A percentile compares a stretch with the other conserved stretches of the same genome.
These are phyloP conservation scores for Ilyonectria mors-panacis DNA, from an alignment of 2,329 filamentous ascomycete species.

Conservation along the genomic window DNA sequence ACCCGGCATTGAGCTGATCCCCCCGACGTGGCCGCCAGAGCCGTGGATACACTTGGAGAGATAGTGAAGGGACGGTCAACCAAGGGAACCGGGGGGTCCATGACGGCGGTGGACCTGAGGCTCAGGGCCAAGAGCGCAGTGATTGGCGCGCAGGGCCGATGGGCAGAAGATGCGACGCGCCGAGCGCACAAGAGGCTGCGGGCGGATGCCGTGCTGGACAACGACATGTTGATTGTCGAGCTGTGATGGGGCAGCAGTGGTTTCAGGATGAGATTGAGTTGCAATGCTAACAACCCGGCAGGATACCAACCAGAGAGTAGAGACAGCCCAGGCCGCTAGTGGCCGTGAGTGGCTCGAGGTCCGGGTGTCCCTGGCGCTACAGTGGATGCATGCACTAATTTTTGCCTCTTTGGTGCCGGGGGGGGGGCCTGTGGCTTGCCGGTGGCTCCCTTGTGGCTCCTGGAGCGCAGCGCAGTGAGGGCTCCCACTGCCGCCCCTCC, in stretches of 20 bases:
- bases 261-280: slow-evolving; percentile 49
- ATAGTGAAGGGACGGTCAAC: slow-evolving; percentile 20
- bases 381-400: slow-evolving; percentile 31
- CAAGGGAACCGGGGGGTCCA: slow-evolving; percentile 34
- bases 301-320: slow-evolving; percentile 8
- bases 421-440: slow-evolving; percentile 6
- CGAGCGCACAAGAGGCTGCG: slow-evolving; percentile 38
- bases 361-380: slow-evolving; percentile 21
- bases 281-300: slow-evolving; percentile 39
- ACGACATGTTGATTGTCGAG: slow-evolving; percentile 34
- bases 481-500: slow-evolving; percentile 13
- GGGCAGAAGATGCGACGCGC: slow-evolving; percentile 45
- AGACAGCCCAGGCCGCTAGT: not conserved
- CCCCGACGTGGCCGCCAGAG: slow-evolving; percentile 31
- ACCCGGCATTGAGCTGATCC: slow-evolving; percentile 42
- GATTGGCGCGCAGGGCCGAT: slow-evolving; percentile 41
- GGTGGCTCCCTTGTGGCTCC: slow-evolving; percentile 23
- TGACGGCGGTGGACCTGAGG: slow-evolving; percentile 41
- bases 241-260: slow-evolving; percentile 44
- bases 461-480: not conserved
- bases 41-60: slow-evolving; percentile 26
- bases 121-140: slow-evolving; percentile 24
- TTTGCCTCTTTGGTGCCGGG: slow-evolving; percentile 22
- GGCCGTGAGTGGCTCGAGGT: slow-evolving; percentile 18
- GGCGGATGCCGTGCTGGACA: slow-evolving; percentile 31